Conservation (phyloP, 1,284 basidiomycete genomes). For the Malassezia brasiliensis region DNA sequence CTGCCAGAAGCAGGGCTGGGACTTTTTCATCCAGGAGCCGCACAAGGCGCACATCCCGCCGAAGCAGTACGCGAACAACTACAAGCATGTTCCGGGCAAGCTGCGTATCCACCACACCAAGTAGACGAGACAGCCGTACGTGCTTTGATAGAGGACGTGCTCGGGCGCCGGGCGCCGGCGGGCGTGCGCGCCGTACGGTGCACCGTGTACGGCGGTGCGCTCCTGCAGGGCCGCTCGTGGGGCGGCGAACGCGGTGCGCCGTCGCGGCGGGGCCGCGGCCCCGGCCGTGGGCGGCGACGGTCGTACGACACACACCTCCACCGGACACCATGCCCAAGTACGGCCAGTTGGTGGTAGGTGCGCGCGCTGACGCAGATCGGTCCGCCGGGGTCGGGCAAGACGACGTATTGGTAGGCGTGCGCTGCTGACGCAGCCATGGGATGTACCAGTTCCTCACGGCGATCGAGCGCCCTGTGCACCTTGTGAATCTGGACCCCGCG, state of each 20-base stretch:
- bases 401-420: slow-evolving; percentile 31
- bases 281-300: not conserved
- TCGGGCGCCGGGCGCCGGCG: too few species aligned
- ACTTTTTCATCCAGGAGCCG: slow-evolving; percentile 50
- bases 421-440: slow-evolving; percentile 12
- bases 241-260: too few species aligned
- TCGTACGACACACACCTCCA: not conserved
- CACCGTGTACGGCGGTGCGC: too few species aligned
- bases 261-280: not conserved
- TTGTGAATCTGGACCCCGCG: slow-evolving; percentile 94
- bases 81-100: slow-evolving; percentile 67
- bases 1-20: slow-evolving; percentile 51
- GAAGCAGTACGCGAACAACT: slow-evolving; percentile 78
- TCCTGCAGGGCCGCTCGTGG: too few species aligned
- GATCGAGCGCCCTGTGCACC: slow-evolving; percentile 68
- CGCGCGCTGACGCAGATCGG: slow-evolving; percentile 21
- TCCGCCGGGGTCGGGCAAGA: slow-evolving; percentile 41
- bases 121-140: slow-evolving; percentile 53
- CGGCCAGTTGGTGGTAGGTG: slow-evolving; percentile 18
- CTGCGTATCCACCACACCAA: slow-evolving; percentile 85
- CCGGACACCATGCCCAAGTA: slow-evolving; percentile 10
- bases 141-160: too few species aligned
- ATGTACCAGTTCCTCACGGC: slow-evolving; percentile 64
- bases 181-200: too few species aligned
- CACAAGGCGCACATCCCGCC: slow-evolving; percentile 49